These are phyloP conservation scores for Linnemannia exigua DNA, from an alignment of 192 early-diverging fungal genomes.

Conservation along the genomic window DNA sequence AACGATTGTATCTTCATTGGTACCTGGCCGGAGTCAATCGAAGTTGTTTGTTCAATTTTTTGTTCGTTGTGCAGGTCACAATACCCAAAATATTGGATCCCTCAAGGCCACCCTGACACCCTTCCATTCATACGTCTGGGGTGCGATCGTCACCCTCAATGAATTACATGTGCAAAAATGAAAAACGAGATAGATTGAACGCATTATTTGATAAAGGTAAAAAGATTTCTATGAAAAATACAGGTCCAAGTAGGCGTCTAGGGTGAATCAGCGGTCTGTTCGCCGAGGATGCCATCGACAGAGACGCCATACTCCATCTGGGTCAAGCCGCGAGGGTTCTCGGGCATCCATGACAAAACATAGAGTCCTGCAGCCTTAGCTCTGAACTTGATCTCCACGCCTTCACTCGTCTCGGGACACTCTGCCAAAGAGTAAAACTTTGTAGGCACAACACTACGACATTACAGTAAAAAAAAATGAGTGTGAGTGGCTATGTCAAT, in stretches of 20 bases:
- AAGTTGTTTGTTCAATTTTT: not conserved
- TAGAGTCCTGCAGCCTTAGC: slow-evolving; percentile 50
- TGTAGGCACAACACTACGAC: slow-evolving; percentile 53
- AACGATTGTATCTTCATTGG: not conserved
- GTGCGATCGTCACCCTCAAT: not conserved
- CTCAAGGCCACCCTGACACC: not conserved
- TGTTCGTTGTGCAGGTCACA: not conserved
- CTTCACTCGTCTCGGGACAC: slow-evolving; percentile 31
- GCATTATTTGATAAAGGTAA: not conserved
- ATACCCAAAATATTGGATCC: not conserved
- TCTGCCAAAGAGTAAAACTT: slow-evolving; percentile 38
- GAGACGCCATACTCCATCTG: slow-evolving; percentile 55
- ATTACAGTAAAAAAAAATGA: not conserved
- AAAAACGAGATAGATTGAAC: not conserved
- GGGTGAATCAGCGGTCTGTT: slow-evolving; percentile 33
- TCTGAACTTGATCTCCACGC: slow-evolving; percentile 45
- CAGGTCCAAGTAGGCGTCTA: not conserved
- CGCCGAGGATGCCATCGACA: slow-evolving; percentile 47
- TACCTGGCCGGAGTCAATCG: not conserved
- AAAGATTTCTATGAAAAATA: slow-evolving; percentile 27
- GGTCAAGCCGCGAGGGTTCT: slow-evolving; percentile 36
- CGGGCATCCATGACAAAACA: slow-evolving; percentile 53
- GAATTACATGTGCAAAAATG: not conserved
- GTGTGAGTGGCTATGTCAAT: not conserved
- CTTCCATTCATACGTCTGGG: too few species aligned